Percentiles rank a stretch among this genome's conserved stretches.
Conservation (phyloP, 257 asterid genomes). For the Petunia axillaris region DNA sequence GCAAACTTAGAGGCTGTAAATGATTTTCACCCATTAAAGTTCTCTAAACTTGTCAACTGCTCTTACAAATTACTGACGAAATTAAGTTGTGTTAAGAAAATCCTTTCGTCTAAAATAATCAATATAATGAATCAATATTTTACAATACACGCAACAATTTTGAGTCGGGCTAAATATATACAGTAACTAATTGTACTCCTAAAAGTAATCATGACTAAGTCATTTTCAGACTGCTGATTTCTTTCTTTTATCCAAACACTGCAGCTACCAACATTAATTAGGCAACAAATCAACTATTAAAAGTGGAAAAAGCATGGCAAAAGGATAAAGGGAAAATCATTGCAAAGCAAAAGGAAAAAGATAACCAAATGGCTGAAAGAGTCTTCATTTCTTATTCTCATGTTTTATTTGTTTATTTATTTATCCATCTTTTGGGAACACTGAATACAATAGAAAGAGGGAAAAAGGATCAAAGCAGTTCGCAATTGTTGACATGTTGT, state of each 20-base stretch:
- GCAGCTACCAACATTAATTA: background rate
- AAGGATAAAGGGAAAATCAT: background rate
- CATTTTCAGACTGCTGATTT: background rate
- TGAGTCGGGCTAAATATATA: too few species aligned
- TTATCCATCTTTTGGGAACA: constrained; percentile 18
- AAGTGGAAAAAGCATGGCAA: background rate
- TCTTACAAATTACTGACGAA: background rate
- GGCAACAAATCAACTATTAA: background rate
- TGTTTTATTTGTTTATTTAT: background rate
- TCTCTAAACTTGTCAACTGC: background rate
- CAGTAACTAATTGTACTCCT: background rate
- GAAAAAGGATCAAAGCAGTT: background rate
- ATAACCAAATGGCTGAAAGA: constrained; percentile 5
- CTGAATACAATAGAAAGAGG: background rate
- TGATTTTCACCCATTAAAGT: too few species aligned
- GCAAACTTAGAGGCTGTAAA: too few species aligned
- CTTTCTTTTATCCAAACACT: too few species aligned
- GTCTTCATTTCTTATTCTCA: background rate
- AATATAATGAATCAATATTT: background rate
- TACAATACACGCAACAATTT: background rate
- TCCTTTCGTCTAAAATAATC: too few species aligned
- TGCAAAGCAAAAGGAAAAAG: background rate
- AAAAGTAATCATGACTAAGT: background rate
- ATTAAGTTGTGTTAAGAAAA: background rate
- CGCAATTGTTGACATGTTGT: constrained; percentile 21